Evolutionary conservation across 805 yeast species (phyloP), one percentile per base, ranked within the genome.

Genomic region (Ogataea allantospora): DNA sequence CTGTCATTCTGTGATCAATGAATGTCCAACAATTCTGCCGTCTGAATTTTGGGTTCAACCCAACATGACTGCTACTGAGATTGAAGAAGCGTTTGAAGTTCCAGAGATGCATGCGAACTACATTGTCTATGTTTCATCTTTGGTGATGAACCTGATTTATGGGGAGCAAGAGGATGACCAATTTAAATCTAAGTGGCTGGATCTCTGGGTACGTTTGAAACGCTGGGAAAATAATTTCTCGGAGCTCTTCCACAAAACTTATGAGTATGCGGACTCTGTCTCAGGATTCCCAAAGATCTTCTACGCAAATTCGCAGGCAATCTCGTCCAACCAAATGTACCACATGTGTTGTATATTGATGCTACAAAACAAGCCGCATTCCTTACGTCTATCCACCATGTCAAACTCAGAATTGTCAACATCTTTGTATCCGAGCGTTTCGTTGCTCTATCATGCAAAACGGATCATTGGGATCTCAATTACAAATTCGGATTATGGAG

Each of bases 271-370:
- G 23, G 57, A 53, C 20, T 21, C 43, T 1, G 42, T 45, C 2
- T 40, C 48, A 3, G 69, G 67, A 13, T 68, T 68, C 31, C 70
- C 72, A 4, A 59, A 63, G 20, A 47, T 66, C 3, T 47, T 66
- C 6, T 67, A 55, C 33, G 50, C 65, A 14, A 67, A 67, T 38
- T 63, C 68, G 1, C 68, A 70, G 4, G 67, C 72, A 0, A 62
- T 67, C 9, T 65, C 70, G 3, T 57, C 69, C 3, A 65, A 63
- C 39, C 71, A 67, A 34, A 41, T 67, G 44, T 66, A 59, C 37
- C 73, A 67, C 39, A 66, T 62, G 68, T 63, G 68, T 0, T 55
- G 63, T 30, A 68, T 68, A n/a, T 36, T 68, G 14, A 36, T 68
- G 49, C 55, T 62, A 24, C 69, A 65, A 23, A 65, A 65, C 31